These are phyloP conservation scores for Chlamydomonas sp. DNA, from an alignment of 139 green algal genomes.

Conservation along the genomic window DNA sequence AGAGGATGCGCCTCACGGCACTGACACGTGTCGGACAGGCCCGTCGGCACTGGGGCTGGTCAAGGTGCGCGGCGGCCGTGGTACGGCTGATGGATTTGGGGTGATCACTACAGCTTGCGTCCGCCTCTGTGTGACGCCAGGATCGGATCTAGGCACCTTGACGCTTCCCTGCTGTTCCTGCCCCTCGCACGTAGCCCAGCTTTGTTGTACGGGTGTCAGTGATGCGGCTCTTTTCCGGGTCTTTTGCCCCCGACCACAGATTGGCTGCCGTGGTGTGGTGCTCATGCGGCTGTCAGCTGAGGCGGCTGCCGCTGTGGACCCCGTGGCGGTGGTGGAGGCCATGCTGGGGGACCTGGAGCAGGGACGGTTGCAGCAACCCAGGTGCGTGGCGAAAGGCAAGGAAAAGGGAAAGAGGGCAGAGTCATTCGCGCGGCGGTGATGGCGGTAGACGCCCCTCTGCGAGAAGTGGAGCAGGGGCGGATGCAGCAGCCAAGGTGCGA, in stretches of 20 bases:
- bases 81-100: no score
- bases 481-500: no score
- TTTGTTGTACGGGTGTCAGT: background rate
- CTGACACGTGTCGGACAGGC: no score
- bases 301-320: background rate
- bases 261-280: constrained; percentile 19
- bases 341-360: constrained; percentile 8
- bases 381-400: background rate
- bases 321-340: background rate
- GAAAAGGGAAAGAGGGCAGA: no score
- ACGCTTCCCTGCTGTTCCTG: background rate
- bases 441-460: no score
- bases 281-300: constrained; percentile 5
- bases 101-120: no score
- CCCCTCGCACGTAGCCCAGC: background rate
- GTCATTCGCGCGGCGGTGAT: no score
- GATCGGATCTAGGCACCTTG: no score
- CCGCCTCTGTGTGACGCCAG: no score
- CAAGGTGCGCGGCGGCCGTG: no score
- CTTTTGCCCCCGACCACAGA: background rate
- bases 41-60: background rate
- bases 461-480: no score
- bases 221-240: background rate
- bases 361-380: background rate
- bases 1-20: background rate